phyloP scores from a whole-genome alignment of 805 yeast species.

The Metschnikowia continentalis region DNA sequence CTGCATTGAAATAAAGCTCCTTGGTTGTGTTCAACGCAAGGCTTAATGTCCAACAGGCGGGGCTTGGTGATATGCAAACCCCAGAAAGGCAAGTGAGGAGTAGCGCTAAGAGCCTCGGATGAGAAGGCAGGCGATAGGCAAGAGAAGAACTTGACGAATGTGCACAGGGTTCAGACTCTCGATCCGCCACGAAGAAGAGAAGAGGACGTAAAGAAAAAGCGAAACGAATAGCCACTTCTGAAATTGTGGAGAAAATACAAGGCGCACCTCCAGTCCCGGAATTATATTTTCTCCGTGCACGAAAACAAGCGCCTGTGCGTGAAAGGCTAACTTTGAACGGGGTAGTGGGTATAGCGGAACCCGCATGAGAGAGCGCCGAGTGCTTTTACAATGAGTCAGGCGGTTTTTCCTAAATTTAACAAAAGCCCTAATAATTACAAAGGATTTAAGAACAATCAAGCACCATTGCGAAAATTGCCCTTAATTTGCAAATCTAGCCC shows the following conservation, averaged over 20 bases:
- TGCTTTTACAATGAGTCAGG: background rate
- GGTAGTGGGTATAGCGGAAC: background rate
- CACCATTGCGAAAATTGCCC: background rate
- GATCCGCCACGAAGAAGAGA: background rate
- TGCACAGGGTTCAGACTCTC: background rate
- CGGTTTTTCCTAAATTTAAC: background rate
- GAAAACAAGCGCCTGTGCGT: slow-evolving; percentile 3
- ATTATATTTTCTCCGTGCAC: slow-evolving; percentile 17
- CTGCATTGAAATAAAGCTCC: background rate
- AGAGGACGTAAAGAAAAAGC: background rate
- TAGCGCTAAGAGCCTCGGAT: background rate
- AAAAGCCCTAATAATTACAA: background rate
- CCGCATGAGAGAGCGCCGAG: slow-evolving; percentile 1
- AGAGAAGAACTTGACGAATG: background rate
- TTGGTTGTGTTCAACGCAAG: background rate
- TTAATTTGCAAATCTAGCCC: background rate
- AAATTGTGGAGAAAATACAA: slow-evolving; percentile 8
- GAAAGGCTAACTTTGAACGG: slow-evolving; percentile 1
- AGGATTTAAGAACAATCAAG: background rate
- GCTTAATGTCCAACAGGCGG: background rate
- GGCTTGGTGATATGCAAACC: background rate
- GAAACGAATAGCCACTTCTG: background rate
- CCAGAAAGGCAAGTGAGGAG: background rate
- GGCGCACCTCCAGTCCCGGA: slow-evolving; percentile 13
- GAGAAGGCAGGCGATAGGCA: background rate